Evolutionary conservation across 2,329 filamentous ascomycete species (phyloP).

Genomic region (Pseudogymnoascus sp.): DNA sequence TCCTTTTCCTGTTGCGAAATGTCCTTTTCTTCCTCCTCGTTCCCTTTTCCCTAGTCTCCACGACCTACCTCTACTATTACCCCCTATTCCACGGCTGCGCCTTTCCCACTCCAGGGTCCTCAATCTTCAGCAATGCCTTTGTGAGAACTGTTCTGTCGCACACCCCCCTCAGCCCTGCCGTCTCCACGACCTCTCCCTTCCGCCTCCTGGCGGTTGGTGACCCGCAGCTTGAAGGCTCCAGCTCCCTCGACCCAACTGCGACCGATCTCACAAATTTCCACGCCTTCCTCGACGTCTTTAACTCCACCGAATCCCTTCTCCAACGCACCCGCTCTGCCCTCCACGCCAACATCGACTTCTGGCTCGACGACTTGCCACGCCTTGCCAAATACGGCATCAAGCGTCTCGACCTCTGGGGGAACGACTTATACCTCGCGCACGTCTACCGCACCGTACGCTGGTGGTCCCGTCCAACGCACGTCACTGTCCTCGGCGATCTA

Average conservation of each 20-base stretch:
- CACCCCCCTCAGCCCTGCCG: constrained; percentile 21
- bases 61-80: constrained; percentile 80
- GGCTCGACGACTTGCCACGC: constrained; percentile 61
- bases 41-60: constrained; percentile 62
- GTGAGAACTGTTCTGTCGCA: constrained; percentile 22
- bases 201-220: constrained; percentile 82
- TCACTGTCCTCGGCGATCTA: constrained; percentile 82
- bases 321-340: constrained; percentile 45
- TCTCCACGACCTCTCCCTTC: constrained; percentile 57
- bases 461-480: constrained; percentile 80
- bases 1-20: constrained; percentile 27
- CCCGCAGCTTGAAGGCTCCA: constrained; percentile 89
- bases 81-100: constrained; percentile 72
- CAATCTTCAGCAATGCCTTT: constrained; percentile 19
- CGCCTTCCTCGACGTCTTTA: constrained; percentile 25
- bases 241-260: constrained; percentile 57
- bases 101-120: constrained; percentile 52
- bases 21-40: constrained; percentile 44
- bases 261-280: constrained; percentile 48
- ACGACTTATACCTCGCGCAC: constrained; percentile 91
- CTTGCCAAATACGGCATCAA: constrained; percentile 65
- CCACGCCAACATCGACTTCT: constrained; percentile 55
- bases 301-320: constrained; percentile 39
- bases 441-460: constrained; percentile 78
- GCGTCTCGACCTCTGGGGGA: constrained; percentile 79